A percentile compares a stretch with the other conserved stretches of the same genome.
phyloP scores from a whole-genome alignment of 768 basidiomycete genomes.

The Pulveroboletus sp. region DNA sequence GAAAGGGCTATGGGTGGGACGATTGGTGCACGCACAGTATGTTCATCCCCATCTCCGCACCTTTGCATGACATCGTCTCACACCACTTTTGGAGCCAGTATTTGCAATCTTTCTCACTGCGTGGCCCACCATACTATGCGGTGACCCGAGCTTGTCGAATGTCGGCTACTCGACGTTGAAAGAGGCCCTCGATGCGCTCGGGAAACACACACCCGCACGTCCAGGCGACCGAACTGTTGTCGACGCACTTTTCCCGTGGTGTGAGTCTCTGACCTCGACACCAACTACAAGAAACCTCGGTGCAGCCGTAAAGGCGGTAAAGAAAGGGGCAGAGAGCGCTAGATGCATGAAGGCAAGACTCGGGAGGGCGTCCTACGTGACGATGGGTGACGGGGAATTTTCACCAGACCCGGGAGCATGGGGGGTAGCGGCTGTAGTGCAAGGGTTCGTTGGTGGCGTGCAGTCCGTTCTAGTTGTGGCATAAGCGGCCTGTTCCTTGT shows the following conservation, averaged over 20 bases:
- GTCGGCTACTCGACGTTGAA: conserved; percentile 14
- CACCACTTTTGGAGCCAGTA: conserved; percentile 26
- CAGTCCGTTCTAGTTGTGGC: background rate
- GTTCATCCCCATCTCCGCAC: conserved; percentile 18
- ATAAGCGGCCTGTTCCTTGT: too few relatives aligned
- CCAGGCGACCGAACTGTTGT: conserved; percentile 56
- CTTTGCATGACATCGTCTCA: background rate
- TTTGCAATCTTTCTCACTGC: conserved; percentile 44
- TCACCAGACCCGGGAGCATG: conserved; percentile 58
- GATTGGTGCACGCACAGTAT: conserved; percentile 45
- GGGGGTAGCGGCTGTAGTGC: conserved; percentile 43
- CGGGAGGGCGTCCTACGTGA: conserved; percentile 51
- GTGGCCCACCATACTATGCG: conserved; percentile 24
- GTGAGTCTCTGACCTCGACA: conserved; percentile 17
- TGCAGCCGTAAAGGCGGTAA: conserved; percentile 30
- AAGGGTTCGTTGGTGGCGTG: conserved; percentile 35
- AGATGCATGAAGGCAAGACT: conserved; percentile 45
- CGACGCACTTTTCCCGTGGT: conserved; percentile 51
- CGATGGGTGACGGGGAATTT: conserved; percentile 23
- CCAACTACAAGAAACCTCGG: background rate
- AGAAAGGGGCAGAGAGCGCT: conserved; percentile 46
- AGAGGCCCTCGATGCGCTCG: conserved; percentile 30
- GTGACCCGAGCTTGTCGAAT: background rate
- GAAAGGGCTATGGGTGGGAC: conserved; percentile 56
- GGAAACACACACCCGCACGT: conserved; percentile 47